Base-by-base conservation (phyloP, 371 early-diverging fungal species). In the Lichtheimia hyalospora region DNA sequence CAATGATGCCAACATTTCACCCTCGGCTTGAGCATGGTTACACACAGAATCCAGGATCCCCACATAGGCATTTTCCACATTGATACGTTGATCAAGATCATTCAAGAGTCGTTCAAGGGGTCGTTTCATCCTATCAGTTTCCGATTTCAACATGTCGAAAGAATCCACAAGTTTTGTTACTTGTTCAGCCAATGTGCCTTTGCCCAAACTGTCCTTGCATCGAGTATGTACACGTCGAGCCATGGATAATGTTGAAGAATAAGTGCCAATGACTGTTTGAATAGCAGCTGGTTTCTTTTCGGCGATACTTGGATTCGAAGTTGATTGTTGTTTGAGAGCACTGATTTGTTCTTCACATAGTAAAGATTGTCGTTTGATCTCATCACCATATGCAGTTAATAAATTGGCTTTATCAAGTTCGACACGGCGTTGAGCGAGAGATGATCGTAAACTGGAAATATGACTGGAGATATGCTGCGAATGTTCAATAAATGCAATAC, bases 281-380 rank as follows among this genome's bases (percentile, higher is more conserved):
- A 77, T 73, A 0, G 75, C 51, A 2, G 74, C 67, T 0, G 66
- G 40, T 27, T 70, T 75, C 48, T 77, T 77, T 13, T 73, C 62
- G 5, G 68, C 64, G 16, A 71, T 54, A n/a, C 68, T 73, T 5
- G 78, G 78, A 52, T 69, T 74, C 12, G 69, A 55, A n/a, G 23
- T 60, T 1, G 73, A 60, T 54, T 74, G 78, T 46, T 77, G 78
- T 49, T 65, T 66, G 16, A 77, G 64, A 53, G 70, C 73, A 0
- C 66, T 40, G 3, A 74, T 62, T 44, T 77, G 78, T 24, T 77
- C 78, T 49, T 77, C 78, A n/a, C 75, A 72, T 0, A 63, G 20
- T 12, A 60, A 62, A 25, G 67, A 58, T 0, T 69, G 62, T 18
- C 65, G 68, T 4, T 59, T 55, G 0, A 67, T 54, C 49, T 74